phyloP scores from a whole-genome alignment of 2,329 filamentous ascomycete genomes.

The Chaetomium sp. region DNA sequence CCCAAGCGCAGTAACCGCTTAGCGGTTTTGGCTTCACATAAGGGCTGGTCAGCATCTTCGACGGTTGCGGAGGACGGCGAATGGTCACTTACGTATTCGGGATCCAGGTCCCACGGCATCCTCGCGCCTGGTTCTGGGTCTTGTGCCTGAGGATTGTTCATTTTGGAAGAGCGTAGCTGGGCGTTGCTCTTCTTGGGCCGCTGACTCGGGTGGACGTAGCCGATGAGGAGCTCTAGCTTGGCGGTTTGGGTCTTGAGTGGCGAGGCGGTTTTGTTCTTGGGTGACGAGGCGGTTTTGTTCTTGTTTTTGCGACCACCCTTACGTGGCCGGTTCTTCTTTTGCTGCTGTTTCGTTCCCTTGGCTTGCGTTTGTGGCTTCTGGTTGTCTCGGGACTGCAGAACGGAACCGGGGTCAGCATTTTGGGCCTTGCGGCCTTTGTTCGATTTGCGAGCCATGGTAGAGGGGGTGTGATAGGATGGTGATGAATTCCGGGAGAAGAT shows the following conservation, averaged over 20 bases:
- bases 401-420: constrained; percentile 1
- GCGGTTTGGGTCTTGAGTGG: not conserved
- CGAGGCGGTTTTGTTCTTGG: not conserved
- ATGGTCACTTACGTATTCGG: constrained; percentile 6
- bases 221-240: constrained; percentile 15
- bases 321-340: not conserved
- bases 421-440: not conserved
- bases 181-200: not conserved
- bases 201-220: not conserved
- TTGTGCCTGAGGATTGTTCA: not conserved
- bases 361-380: not conserved
- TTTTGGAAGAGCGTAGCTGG: not conserved
- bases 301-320: not conserved
- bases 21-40: constrained; percentile 9
- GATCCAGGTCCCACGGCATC: constrained; percentile 11
- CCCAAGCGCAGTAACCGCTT: not conserved
- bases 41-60: constrained; percentile 2
- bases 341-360: not conserved
- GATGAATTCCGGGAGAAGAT: not conserved
- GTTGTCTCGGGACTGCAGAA: not conserved
- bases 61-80: not conserved
- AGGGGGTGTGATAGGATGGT: not conserved
- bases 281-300: not conserved
- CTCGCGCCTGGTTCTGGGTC: not conserved
- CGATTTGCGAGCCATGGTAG: constrained; percentile 13